phyloP scores from a whole-genome alignment of 441 rosid species.

The Viola pubescens region DNA sequence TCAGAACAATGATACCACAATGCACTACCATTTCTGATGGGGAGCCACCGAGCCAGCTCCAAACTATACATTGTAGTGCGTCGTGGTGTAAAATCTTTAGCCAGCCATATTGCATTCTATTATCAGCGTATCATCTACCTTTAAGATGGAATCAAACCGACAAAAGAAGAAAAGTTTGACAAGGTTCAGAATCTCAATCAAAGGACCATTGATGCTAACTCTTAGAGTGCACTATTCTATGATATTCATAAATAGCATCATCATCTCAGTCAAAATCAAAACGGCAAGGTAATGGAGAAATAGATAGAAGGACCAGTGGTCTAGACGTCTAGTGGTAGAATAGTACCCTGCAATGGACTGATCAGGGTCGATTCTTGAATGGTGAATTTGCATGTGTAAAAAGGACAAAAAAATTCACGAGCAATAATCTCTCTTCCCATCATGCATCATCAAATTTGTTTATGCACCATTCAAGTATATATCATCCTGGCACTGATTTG shows the following conservation, averaged over 20 bases:
- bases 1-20: conserved; percentile 1
- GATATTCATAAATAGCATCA: not conserved
- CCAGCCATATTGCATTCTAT: not conserved
- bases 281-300: no score
- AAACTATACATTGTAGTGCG: conserved; percentile 13
- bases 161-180: not conserved
- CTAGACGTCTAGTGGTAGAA: no score
- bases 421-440: no score
- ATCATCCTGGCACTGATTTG: not conserved
- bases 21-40: conserved; percentile 12
- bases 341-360: no score
- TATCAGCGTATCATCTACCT: conserved; percentile 21
- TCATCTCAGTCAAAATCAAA: conserved; percentile 1
- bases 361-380: no score
- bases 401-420: no score
- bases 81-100: conserved; percentile 15
- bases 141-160: conserved; percentile 1
- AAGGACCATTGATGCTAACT: not conserved
- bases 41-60: not conserved
- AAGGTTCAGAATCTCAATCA: not conserved
- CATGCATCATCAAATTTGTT: no score
- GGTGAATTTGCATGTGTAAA: no score
- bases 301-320: no score
- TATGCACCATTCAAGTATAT: no score
- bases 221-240: not conserved